Evolutionary conservation across 2,329 filamentous ascomycete genomes (phyloP), one percentile per base, ranked within the genome.

Genomic region (Aspergillus fijiensis): DNA sequence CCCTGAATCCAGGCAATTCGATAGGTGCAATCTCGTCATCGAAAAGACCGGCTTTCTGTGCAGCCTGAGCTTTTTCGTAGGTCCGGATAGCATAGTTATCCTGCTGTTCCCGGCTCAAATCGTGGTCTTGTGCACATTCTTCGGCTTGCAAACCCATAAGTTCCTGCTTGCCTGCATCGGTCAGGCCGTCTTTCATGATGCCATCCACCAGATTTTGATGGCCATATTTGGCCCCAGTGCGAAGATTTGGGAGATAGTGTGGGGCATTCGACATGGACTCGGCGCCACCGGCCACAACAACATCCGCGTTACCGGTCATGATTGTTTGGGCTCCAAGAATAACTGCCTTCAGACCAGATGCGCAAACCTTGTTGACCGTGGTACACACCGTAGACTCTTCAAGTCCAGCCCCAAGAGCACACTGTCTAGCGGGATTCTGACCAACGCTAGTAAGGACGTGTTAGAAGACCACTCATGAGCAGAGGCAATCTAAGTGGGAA

Each of bases 221-320:
- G 71, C 95, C 95, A 79, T 96, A 99, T 82, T 98, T 98, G 78
- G 90, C 88, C 68, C 95, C 95, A 67, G 80, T 89, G 77, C 95
- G 90, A 70, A 96, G 84, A 77, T 83, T 90, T 66, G 92, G 90
- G 56, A 97, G 89, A 83, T 99, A 99, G 83, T 99, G 93, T 55
- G 95, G 95, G 57, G 89, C 85, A 82, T 98, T 98, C 74, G 93
- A 96, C 95, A 99, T 99, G 83, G 92, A 96, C 83, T 99, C 95
- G 68, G 94, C 88, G 70, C 95, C 95, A 74, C 93, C 95, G 66
- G 93, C 95, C 61, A 99, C 92, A 66, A 99, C 88, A 67, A 97
- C 89, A 69, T 91, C 89, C 66, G 94, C 94, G 75, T 92, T 96
- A 69, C 95, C 94, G 57, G 93, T 96, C 77, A 98, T 92, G 82